Evolutionary conservation across 2,329 filamentous ascomycete species (phyloP).

Genomic region (Sporothrix pseudoabietina): DNA sequence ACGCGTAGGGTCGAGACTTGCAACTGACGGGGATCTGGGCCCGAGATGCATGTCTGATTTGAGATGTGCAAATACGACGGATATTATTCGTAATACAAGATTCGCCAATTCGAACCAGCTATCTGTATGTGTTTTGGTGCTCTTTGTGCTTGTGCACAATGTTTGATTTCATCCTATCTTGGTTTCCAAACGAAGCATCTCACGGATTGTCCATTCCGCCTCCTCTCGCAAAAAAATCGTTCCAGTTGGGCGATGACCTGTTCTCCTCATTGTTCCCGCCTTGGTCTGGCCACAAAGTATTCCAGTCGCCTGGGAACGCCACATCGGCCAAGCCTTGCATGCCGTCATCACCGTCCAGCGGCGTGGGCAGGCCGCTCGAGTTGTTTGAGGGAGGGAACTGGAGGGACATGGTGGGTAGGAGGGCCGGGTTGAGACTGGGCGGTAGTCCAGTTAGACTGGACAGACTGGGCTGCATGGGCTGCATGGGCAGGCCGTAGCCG

Average conservation of each 20-base stretch:
- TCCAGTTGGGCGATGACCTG: not conserved
- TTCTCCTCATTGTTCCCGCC: not conserved
- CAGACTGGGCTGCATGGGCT: constrained; percentile 1
- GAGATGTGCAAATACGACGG: not conserved
- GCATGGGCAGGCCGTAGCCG: constrained; percentile 14
- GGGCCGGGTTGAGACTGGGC: not conserved
- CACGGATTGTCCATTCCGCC: not conserved
- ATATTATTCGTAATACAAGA: no score
- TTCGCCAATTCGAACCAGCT: no score
- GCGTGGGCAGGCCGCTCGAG: not conserved
- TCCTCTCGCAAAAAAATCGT: not conserved
- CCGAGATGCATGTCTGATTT: not conserved
- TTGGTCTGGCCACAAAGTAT: not conserved
- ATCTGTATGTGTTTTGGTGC: no score
- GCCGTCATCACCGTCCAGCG: not conserved
- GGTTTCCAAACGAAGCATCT: not conserved
- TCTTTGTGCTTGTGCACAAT: no score
- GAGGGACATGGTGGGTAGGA: not conserved
- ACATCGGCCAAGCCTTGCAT: not conserved
- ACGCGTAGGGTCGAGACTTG: not conserved
- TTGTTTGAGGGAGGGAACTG: not conserved
- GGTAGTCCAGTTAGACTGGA: not conserved
- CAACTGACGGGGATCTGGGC: not conserved
- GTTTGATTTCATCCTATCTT: no score
- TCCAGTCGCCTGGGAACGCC: not conserved